A percentile compares a stretch with the other conserved stretches of the same genome.
Conservation (phyloP, 176 grass and related monocot species). For the Calamus simplicifolius region DNA sequence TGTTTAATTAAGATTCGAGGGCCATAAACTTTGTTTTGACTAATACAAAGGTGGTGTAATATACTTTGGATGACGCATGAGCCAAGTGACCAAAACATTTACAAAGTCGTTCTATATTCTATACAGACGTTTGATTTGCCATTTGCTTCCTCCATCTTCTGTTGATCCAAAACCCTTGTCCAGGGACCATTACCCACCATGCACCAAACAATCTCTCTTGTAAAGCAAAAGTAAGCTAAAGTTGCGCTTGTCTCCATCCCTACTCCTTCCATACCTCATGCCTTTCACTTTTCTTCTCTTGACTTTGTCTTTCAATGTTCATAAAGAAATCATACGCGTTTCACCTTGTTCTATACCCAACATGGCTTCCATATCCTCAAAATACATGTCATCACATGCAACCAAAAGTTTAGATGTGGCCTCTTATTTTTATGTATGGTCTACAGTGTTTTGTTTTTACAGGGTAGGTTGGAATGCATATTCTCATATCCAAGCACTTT, state of each 20-base stretch:
- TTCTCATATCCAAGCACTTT: constrained; percentile 57
- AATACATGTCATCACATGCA: constrained; percentile 33
- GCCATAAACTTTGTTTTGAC: background rate
- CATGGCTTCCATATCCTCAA: background rate
- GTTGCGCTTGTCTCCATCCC: constrained; percentile 48
- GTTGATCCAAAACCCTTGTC: too few species aligned
- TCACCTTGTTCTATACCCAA: constrained; percentile 6
- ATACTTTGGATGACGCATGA: background rate
- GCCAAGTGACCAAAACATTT: background rate
- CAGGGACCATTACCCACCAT: background rate
- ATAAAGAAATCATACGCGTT: background rate
- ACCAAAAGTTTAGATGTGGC: constrained; percentile 25
- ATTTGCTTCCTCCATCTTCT: too few species aligned
- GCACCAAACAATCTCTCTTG: constrained; percentile 3
- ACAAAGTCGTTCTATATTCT: background rate
- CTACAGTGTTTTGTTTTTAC: constrained; percentile 31
- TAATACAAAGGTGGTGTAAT: background rate
- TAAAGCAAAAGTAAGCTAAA: constrained; percentile 62
- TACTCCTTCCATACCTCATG: constrained; percentile 13
- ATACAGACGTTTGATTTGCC: too few species aligned
- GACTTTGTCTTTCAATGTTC: constrained; percentile 9
- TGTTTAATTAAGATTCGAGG: background rate
- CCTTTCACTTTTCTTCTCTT: constrained; percentile 43
- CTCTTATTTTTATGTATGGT: constrained; percentile 44
- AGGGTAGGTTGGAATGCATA: constrained; percentile 39